These are phyloP conservation scores for Pseudozyma sp. DNA, from an alignment of 1,284 basidiomycete genomes.

Conservation along the genomic window DNA sequence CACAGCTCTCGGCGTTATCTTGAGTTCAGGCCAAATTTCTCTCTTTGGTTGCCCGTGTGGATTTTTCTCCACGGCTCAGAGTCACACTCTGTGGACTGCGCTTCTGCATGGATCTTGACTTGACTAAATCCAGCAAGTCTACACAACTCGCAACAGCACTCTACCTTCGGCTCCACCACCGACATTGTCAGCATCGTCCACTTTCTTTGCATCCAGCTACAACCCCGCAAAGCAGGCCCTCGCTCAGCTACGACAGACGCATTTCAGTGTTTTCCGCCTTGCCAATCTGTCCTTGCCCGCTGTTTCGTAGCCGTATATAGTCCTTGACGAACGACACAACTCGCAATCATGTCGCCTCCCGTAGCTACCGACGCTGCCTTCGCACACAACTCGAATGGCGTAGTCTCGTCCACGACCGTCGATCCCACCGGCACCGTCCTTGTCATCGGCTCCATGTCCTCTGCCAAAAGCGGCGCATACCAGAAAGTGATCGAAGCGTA, in stretches of 20 bases:
- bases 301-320: background rate
- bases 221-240: no score
- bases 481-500: slow-evolving; percentile 56
- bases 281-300: background rate
- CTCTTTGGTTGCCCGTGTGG: no score
- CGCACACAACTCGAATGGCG: slow-evolving; percentile 41
- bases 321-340: background rate
- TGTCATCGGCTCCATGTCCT: slow-evolving; percentile 62
- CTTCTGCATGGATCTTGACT: no score
- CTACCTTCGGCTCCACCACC: no score
- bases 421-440: slow-evolving; percentile 49
- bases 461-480: slow-evolving; percentile 59
- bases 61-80: background rate
- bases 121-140: no score
- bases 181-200: no score
- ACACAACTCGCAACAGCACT: no score
- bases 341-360: slow-evolving; percentile 35
- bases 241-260: no score
- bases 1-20: slow-evolving; percentile 1
- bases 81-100: background rate
- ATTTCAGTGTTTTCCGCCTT: no score
- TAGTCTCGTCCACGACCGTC: slow-evolving; percentile 39
- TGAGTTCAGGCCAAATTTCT: no score
- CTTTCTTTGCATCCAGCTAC: no score
- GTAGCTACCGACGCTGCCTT: slow-evolving; percentile 43